Percentiles rank a stretch among this genome's conserved stretches.
Conservation (phyloP, 257 asterid genomes). For the Solanum tarijense region DNA sequence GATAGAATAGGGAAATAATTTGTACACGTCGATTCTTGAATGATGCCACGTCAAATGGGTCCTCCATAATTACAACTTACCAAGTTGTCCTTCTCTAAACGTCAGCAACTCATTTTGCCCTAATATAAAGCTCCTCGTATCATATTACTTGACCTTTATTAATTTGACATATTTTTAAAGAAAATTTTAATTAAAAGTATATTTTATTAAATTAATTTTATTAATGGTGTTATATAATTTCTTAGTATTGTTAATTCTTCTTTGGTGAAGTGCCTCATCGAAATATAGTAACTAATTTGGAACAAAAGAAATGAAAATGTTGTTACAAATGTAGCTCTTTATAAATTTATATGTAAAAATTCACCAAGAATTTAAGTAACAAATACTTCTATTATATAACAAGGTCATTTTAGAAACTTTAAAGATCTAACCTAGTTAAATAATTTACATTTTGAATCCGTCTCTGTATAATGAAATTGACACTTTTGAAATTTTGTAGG, state of each 20-base stretch:
- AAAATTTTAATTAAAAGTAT: neutral
- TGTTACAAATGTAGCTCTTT: neutral
- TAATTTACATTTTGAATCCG: neutral
- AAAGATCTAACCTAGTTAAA: neutral
- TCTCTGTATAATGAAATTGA: neutral
- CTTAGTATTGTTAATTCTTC: neutral
- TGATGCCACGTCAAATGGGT: neutral
- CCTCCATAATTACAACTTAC: neutral
- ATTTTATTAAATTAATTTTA: neutral
- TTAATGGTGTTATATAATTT: neutral
- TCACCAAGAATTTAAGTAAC: neutral
- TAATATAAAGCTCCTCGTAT: neutral
- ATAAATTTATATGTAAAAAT: neutral
- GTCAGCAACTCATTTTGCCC: neutral
- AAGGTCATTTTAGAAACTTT: neutral
- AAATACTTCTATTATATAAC: neutral
- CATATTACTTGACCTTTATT: neutral
- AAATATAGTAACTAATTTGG: neutral
- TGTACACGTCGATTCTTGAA: neutral
- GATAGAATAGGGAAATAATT: too few relatives aligned
- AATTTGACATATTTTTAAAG: too few relatives aligned
- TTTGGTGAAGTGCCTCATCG: neutral
- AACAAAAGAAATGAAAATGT: neutral
- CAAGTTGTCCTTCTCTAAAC: neutral
- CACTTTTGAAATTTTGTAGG: constrained; percentile 17